These are phyloP conservation scores for Lumnitzera racemosa DNA, from an alignment of 345 rosid species.

Conservation along the genomic window DNA sequence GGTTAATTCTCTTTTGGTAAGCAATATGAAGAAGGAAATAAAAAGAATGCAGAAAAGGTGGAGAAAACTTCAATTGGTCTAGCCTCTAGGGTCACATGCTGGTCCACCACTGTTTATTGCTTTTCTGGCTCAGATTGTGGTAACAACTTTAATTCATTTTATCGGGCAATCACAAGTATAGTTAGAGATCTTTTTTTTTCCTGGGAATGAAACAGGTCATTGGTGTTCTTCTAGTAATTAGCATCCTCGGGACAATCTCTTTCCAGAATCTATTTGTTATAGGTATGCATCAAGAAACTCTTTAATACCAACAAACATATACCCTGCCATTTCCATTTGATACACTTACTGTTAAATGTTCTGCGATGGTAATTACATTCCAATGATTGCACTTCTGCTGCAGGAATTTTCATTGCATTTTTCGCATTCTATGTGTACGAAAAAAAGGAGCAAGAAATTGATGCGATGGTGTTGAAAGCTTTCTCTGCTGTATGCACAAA, in stretches of 20 bases:
- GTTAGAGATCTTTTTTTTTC: not conserved
- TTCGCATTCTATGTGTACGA: slow-evolving; percentile 49
- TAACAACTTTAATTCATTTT: not conserved
- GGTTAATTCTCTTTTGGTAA: no score
- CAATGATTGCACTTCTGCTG: not conserved
- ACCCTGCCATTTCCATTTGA: no score
- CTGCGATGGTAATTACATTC: no score
- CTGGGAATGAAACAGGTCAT: slow-evolving; percentile 46
- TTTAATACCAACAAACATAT: no score
- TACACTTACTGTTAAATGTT: no score
- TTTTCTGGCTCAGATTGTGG: slow-evolving; percentile 1
- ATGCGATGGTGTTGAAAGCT: slow-evolving; percentile 33
- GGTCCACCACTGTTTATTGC: no score
- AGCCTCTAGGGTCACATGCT: no score
- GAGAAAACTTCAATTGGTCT: no score
- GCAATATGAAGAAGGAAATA: no score
- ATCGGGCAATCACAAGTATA: not conserved
- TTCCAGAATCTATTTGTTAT: slow-evolving; percentile 46
- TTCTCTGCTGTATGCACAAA: slow-evolving; percentile 32
- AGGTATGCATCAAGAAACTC: slow-evolving; percentile 26
- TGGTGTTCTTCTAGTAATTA: slow-evolving; percentile 35
- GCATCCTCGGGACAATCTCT: slow-evolving; percentile 59
- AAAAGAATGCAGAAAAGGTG: no score
- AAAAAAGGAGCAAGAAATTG: slow-evolving; percentile 61
- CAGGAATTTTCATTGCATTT: slow-evolving; percentile 69